Conservation (phyloP, 2,329 filamentous ascomycete genomes). For the Biscogniauxia mediterranea region DNA sequence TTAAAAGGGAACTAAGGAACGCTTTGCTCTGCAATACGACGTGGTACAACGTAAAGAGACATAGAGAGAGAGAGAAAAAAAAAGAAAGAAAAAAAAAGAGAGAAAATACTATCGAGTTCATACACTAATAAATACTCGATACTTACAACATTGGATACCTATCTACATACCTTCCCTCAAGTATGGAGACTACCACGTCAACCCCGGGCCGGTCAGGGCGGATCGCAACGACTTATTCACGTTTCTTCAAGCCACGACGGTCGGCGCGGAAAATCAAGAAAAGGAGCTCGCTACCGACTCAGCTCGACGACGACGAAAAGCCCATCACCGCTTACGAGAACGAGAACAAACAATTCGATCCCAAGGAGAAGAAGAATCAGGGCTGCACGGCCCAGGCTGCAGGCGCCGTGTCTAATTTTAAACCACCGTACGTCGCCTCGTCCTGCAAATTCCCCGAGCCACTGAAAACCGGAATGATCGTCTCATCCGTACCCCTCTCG, state of each 20-base stretch:
- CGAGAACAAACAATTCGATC: neutral
- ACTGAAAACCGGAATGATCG: constrained; percentile 11
- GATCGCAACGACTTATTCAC: constrained; percentile 6
- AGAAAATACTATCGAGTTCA: neutral
- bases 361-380: neutral
- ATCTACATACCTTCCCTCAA: constrained; percentile 11
- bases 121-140: neutral
- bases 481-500: constrained; percentile 3
- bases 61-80: neutral
- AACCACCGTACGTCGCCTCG: constrained; percentile 22
- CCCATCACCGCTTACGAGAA: constrained; percentile 1
- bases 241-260: constrained; percentile 24
- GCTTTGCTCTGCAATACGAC: neutral
- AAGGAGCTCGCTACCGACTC: constrained; percentile 19
- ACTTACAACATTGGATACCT: neutral
- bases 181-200: constrained; percentile 19
- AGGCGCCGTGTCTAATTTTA: constrained; percentile 18
- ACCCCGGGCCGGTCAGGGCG: constrained; percentile 11
- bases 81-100: neutral
- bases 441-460: constrained; percentile 18
- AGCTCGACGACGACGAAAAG: constrained; percentile 8
- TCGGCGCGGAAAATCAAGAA: constrained; percentile 23
- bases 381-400: neutral
- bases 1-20: constrained; percentile 10
- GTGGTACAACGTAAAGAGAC: neutral